Evolutionary conservation across 176 grass and related monocot species (phyloP).

Genomic region (Aegilops umbellulata): DNA sequence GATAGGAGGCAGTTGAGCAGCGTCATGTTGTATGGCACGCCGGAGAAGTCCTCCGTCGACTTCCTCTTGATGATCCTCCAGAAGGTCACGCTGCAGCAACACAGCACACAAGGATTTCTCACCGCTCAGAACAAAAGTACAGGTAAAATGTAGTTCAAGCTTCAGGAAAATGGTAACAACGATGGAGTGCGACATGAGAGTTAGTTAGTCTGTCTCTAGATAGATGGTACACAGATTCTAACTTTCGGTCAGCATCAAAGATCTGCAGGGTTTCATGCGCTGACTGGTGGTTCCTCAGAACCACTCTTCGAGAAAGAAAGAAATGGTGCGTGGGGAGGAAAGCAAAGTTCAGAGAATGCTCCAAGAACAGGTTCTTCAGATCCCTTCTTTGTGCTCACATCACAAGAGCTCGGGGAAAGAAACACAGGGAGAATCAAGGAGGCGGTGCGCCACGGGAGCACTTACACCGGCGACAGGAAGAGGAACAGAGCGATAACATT

Average conservation of each 20-base stretch:
- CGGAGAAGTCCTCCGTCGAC: slow-evolving; percentile 96
- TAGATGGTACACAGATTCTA: background rate
- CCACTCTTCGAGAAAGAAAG: background rate
- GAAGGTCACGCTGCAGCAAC: slow-evolving; percentile 68
- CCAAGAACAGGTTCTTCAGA: background rate
- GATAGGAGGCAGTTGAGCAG: slow-evolving; percentile 98
- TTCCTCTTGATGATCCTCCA: slow-evolving; percentile 72
- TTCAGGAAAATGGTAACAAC: background rate
- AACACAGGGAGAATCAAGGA: background rate
- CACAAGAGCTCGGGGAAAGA: background rate
- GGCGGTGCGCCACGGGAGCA: background rate
- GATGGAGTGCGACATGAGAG: background rate
- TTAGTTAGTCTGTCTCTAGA: background rate
- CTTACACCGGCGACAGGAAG: slow-evolving; percentile 80
- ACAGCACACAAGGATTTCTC: background rate
- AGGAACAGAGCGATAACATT: slow-evolving; percentile 86
- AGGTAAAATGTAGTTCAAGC: background rate
- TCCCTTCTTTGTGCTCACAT: background rate
- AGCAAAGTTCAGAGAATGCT: too few relatives aligned
- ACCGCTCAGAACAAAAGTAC: background rate
- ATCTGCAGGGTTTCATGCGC: background rate
- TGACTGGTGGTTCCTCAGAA: background rate
- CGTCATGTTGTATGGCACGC: slow-evolving; percentile 98
- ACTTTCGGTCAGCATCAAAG: background rate
- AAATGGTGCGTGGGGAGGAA: background rate